A percentile compares a stretch with the other conserved stretches of the same genome.
Conservation (phyloP, 2,329 filamentous ascomycete species). For the Leptographium wingfieldii region DNA sequence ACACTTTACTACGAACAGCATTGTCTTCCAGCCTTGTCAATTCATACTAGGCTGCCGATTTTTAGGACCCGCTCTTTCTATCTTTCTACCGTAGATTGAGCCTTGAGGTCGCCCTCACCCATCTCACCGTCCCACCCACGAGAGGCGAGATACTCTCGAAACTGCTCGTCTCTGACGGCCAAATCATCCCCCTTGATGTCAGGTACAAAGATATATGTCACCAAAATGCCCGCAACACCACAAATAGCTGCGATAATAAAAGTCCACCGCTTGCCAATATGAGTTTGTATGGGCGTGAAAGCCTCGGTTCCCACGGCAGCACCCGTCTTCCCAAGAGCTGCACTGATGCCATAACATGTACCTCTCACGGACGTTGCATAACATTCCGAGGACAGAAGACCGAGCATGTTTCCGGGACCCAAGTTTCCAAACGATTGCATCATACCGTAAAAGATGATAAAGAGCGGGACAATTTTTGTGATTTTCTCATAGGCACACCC, state of each 20-base stretch:
- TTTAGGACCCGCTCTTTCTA: too few species aligned
- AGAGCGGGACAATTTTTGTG: slow-evolving; percentile 32
- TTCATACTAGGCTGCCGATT: too few species aligned
- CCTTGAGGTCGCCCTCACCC: slow-evolving; percentile 9
- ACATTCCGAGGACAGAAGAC: slow-evolving; percentile 34
- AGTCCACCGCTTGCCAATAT: slow-evolving; percentile 11
- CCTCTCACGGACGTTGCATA: slow-evolving; percentile 37
- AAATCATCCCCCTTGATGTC: slow-evolving; percentile 7
- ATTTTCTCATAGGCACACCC: slow-evolving; percentile 25
- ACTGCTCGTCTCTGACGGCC: slow-evolving; percentile 7
- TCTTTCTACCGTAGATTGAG: neutral
- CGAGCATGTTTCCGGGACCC: slow-evolving; percentile 34
- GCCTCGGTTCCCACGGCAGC: slow-evolving; percentile 33
- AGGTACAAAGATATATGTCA: slow-evolving; percentile 9
- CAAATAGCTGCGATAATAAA: slow-evolving; percentile 12
- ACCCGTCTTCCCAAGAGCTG: slow-evolving; percentile 37
- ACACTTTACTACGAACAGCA: too few species aligned
- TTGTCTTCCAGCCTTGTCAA: too few species aligned
- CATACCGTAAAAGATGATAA: slow-evolving; percentile 38
- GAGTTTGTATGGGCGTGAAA: slow-evolving; percentile 10
- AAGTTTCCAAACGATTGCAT: slow-evolving; percentile 35
- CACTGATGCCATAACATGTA: slow-evolving; percentile 35
- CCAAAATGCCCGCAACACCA: slow-evolving; percentile 10
- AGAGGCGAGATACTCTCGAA: slow-evolving; percentile 6
- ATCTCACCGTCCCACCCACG: slow-evolving; percentile 11